Base-by-base conservation (phyloP, 2,329 filamentous ascomycete genomes). In the Microsporum audouinii region DNA sequence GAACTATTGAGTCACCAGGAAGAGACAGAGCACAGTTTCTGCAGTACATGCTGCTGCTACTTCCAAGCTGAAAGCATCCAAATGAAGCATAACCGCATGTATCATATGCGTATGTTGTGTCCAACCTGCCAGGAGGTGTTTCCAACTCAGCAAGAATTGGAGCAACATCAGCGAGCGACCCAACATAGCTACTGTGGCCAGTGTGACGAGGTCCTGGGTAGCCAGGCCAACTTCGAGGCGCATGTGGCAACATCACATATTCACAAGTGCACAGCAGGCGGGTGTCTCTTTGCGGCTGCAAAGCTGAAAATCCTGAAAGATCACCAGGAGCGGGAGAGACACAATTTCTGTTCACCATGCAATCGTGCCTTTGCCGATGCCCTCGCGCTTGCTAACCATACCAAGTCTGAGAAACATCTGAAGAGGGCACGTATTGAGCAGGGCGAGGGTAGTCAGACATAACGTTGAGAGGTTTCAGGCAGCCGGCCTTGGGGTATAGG, bases 331-430 rank as follows among this genome's bases (percentile, higher is more conserved):
- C 56, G 39, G 10, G 51, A 63, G 43, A 59, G 58, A n/a, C 61
- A 63, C 27, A 60, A 60, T 53, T 62, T 59, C 51, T 66, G 64
- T 59, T 36, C 14, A 4, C 56, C 55, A 3, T 66, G 64, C 59
- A 59, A 61, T 41, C 59, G 60, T 31, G 36, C 43, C 2, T 66
- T 64, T 58, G 10, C 57, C 27, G 60, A 63, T 45, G 17, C 10
- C 10, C 5, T 29, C 3, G 63, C 60, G 4, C 58, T 66, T 39
- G 17, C 5, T 17, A 57, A 36, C 41, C 64, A 66, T 31, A 36
- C 43, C 14, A 51, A 29, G 3, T 41, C 58, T 5, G 33, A 57
- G 58, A 62, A 59, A 39, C 36, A 45, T 12, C 49, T 41, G 56
- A 58, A 29, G 23, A 58, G 29, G 10, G 49, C 7, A 29, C 49